Evolutionary conservation across 2,329 filamentous ascomycete species (phyloP).

Genomic region (Cordyceps tenuipes): DNA sequence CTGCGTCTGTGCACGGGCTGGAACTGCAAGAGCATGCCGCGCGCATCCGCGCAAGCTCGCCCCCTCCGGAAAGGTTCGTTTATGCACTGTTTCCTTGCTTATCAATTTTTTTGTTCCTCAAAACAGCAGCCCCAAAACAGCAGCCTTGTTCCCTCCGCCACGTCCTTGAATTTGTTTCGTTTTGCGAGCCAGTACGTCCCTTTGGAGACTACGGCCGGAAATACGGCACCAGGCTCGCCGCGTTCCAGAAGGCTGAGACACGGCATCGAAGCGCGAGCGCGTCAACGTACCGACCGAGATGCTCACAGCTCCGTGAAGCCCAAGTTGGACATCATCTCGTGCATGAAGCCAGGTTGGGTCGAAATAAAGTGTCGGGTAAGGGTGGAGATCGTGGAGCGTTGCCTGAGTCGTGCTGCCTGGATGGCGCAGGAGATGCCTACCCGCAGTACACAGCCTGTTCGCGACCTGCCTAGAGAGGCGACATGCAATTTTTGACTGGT

Average conservation of each 20-base stretch:
- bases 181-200: neutral
- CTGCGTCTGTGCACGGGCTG: conserved; percentile 38
- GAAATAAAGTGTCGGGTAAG: conserved; percentile 11
- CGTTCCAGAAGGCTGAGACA: conserved; percentile 12
- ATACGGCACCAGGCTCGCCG: conserved; percentile 7
- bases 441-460: neutral
- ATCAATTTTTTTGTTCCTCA: conserved; percentile 5
- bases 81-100: conserved; percentile 2
- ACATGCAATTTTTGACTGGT: neutral
- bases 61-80: conserved; percentile 41
- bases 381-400: conserved; percentile 11
- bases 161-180: neutral
- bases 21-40: conserved; percentile 36
- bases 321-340: conserved; percentile 4
- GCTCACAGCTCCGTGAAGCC: neutral
- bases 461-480: neutral
- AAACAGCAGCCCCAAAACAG: neutral
- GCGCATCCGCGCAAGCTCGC: conserved; percentile 38
- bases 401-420: neutral
- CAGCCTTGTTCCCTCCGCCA: conserved; percentile 9
- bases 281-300: neutral
- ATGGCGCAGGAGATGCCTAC: neutral
- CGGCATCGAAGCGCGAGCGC: neutral
- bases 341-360: neutral
- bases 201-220: conserved; percentile 2